Conservation (phyloP, 2,329 filamentous ascomycete species). For the Zalaria sp. region DNA sequence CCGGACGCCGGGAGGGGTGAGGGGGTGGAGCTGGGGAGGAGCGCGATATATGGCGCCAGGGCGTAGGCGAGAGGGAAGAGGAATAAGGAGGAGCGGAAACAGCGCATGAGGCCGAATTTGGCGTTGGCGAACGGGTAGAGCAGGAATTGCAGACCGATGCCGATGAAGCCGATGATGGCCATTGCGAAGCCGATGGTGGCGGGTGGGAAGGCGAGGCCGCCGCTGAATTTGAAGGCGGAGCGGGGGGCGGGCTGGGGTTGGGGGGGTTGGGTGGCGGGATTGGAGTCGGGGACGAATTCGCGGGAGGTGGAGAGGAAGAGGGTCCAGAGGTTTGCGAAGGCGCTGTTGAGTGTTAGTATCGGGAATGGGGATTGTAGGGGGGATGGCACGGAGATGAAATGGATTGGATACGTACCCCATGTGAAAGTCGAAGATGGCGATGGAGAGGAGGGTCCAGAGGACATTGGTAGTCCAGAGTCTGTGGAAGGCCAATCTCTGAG, state of each 20-base stretch:
- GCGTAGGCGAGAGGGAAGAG: constrained; percentile 59
- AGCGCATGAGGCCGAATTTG: constrained; percentile 51
- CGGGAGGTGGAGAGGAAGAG: constrained; percentile 63
- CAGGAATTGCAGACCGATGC: constrained; percentile 58
- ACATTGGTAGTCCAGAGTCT: constrained; percentile 41
- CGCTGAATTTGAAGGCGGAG: constrained; percentile 46
- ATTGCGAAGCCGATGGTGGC: constrained; percentile 63
- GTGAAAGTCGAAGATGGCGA: constrained; percentile 59
- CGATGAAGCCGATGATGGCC: constrained; percentile 60
- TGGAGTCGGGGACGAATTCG: constrained; percentile 26
- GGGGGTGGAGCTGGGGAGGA: constrained; percentile 44
- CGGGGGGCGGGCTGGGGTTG: constrained; percentile 13
- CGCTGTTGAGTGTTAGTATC: constrained; percentile 21
- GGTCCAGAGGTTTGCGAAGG: constrained; percentile 64
- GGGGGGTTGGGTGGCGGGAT: constrained; percentile 15
- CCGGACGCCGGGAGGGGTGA: constrained; percentile 39
- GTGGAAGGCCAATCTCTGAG: constrained; percentile 29
- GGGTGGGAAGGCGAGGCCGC: constrained; percentile 61
- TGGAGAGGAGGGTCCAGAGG: constrained; percentile 43
- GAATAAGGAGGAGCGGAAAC: constrained; percentile 54
- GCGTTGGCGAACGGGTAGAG: constrained; percentile 56
- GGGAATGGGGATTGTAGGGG: neutral
- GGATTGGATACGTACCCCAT: constrained; percentile 26
- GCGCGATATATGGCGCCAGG: constrained; percentile 54
- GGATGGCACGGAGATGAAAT: no score